Conservation (phyloP, 2,329 filamentous ascomycete species). For the Aschersonia sp. region DNA sequence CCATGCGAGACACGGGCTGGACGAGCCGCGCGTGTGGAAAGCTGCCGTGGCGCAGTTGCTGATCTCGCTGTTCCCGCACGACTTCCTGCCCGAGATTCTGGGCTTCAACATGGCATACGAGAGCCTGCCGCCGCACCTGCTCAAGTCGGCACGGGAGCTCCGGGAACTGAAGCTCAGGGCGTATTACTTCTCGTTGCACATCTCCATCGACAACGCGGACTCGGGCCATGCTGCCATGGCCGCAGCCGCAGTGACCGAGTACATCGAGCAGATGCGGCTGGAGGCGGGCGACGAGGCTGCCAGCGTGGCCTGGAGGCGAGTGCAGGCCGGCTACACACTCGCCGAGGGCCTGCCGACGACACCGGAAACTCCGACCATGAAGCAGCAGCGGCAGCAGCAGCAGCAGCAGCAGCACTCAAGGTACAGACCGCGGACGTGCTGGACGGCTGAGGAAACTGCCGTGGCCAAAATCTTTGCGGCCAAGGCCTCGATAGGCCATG, state of each 20-base stretch:
- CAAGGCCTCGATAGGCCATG: slow-evolving; percentile 3
- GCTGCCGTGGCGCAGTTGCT: slow-evolving; percentile 26
- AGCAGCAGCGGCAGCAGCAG: background rate
- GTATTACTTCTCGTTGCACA: slow-evolving; percentile 34
- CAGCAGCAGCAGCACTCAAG: background rate
- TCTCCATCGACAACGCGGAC: slow-evolving; percentile 33
- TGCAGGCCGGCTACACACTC: slow-evolving; percentile 5
- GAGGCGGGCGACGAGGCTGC: background rate
- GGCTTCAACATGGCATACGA: slow-evolving; percentile 37
- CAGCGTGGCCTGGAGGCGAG: slow-evolving; percentile 5
- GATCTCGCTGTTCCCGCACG: slow-evolving; percentile 30
- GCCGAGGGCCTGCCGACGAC: background rate
- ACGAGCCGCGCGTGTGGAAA: slow-evolving; percentile 18
- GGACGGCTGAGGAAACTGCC: background rate
- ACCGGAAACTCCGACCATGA: too few species aligned
- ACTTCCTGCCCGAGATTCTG: slow-evolving; percentile 34
- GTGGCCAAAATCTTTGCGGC: slow-evolving; percentile 2
- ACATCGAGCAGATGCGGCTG: slow-evolving; percentile 18
- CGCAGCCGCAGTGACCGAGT: slow-evolving; percentile 18
- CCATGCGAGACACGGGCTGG: background rate
- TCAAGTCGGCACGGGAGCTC: slow-evolving; percentile 21
- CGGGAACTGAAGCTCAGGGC: slow-evolving; percentile 25
- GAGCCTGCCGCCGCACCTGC: slow-evolving; percentile 15
- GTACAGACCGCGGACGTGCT: background rate
- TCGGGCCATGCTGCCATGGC: slow-evolving; percentile 34